These are phyloP conservation scores for Poa pratensis DNA, from an alignment of 176 grass and related monocot genomes.

Conservation along the genomic window DNA sequence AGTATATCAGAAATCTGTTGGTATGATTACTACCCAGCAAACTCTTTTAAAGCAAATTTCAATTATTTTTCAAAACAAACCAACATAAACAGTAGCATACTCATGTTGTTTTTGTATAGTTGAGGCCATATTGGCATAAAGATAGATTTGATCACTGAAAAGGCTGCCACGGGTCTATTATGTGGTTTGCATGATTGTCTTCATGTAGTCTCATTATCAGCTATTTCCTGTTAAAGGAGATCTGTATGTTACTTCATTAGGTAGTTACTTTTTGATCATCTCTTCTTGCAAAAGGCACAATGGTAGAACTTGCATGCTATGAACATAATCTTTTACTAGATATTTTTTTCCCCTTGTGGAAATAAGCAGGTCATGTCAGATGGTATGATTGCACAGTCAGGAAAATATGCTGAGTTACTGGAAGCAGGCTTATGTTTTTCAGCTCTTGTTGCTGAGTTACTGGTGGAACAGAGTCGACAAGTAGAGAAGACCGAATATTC, in stretches of 20 bases:
- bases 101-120: background rate
- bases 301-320: background rate
- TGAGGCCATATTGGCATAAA: background rate
- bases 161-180: background rate
- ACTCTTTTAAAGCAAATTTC: conserved; percentile 14
- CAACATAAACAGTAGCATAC: background rate
- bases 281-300: conserved; percentile 20
- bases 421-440: conserved; percentile 59
- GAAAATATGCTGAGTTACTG: conserved; percentile 69
- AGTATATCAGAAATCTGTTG: background rate
- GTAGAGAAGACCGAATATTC: conserved; percentile 28
- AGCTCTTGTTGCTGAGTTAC: conserved; percentile 74
- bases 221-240: background rate
- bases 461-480: conserved; percentile 65
- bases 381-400: conserved; percentile 70
- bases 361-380: conserved; percentile 74
- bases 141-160: background rate
- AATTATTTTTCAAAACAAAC: background rate
- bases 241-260: background rate
- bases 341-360: background rate
- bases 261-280: conserved; percentile 9
- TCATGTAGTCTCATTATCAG: background rate
- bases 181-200: background rate
- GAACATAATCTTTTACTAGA: background rate
- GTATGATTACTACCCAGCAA: background rate